A percentile compares a stretch with the other conserved stretches of the same genome.
Conservation (phyloP, 2,329 filamentous ascomycete genomes). For the Oidium heveae region DNA sequence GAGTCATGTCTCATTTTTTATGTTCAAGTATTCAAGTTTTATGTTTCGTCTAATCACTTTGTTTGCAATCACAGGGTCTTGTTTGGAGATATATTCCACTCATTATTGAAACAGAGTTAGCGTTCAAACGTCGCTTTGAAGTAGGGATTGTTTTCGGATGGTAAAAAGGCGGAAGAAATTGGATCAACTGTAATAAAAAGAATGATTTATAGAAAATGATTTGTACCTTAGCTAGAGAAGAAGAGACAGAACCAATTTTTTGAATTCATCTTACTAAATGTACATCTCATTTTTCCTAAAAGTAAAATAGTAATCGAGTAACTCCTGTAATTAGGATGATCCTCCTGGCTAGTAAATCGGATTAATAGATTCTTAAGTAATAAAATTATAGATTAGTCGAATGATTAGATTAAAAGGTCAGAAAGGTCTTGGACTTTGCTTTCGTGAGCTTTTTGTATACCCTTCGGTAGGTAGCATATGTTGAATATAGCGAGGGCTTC, state of each 20-base stretch:
- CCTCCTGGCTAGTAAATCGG: too few relatives aligned
- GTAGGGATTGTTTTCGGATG: not conserved
- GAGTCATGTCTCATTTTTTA: too few relatives aligned
- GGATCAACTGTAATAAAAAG: not conserved
- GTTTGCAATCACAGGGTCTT: not conserved
- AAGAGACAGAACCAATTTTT: not conserved
- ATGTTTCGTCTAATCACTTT: not conserved
- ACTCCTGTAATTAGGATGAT: too few relatives aligned
- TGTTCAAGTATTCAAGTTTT: not conserved
- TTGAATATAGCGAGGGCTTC: too few relatives aligned
- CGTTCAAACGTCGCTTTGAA: not conserved
- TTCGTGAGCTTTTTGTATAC: too few relatives aligned
- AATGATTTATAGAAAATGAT: not conserved
- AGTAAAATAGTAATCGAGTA: not conserved
- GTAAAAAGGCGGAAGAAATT: not conserved
- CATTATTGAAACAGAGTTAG: not conserved
- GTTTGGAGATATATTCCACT: not conserved
- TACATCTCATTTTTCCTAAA: not conserved
- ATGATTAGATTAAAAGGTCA: too few relatives aligned
- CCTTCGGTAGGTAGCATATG: too few relatives aligned
- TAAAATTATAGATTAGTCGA: too few relatives aligned
- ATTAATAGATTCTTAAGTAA: not conserved
- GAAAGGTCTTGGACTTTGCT: too few relatives aligned
- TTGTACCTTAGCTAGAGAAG: not conserved
- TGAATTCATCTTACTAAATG: not conserved